Conservation (phyloP, 257 asterid genomes). For the Agastache rugosa region DNA sequence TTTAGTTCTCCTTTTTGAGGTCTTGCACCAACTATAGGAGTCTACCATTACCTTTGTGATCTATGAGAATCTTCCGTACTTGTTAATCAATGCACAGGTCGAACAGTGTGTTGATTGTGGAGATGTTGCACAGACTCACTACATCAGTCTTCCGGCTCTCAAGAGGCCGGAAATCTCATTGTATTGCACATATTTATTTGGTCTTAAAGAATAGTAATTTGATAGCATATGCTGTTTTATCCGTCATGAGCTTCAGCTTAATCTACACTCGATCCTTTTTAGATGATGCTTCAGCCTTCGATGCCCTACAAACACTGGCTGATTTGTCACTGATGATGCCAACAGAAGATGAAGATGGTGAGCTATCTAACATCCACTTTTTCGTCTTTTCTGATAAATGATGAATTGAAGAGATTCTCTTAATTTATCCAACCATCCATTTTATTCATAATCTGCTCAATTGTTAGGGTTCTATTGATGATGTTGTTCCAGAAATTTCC, state of each 20-base stretch:
- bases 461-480: conserved; percentile 17
- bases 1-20: background rate
- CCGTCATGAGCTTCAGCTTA: conserved; percentile 27
- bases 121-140: conserved; percentile 27
- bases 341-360: conserved; percentile 77
- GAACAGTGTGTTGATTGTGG: conserved; percentile 28
- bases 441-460: conserved; percentile 20
- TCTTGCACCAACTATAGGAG: background rate
- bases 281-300: conserved; percentile 80
- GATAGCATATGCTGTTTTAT: conserved; percentile 26
- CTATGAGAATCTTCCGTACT: conserved; percentile 10
- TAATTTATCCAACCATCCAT: conserved; percentile 11
- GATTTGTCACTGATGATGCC: conserved; percentile 91
- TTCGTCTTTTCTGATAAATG: conserved; percentile 23
- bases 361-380: conserved; percentile 34
- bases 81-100: conserved; percentile 9
- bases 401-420: conserved; percentile 32
- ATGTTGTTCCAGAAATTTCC: conserved; percentile 10
- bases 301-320: conserved; percentile 86
- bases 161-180: conserved; percentile 20
- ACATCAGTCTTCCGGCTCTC: conserved; percentile 23
- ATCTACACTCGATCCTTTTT: conserved; percentile 36
- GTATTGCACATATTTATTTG: conserved; percentile 1
- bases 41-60: conserved; percentile 7
- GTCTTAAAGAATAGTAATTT: conserved; percentile 18